Evolutionary conservation across 2,329 filamentous ascomycete genomes (phyloP).

Genomic region (Cladophialophora immunda): DNA sequence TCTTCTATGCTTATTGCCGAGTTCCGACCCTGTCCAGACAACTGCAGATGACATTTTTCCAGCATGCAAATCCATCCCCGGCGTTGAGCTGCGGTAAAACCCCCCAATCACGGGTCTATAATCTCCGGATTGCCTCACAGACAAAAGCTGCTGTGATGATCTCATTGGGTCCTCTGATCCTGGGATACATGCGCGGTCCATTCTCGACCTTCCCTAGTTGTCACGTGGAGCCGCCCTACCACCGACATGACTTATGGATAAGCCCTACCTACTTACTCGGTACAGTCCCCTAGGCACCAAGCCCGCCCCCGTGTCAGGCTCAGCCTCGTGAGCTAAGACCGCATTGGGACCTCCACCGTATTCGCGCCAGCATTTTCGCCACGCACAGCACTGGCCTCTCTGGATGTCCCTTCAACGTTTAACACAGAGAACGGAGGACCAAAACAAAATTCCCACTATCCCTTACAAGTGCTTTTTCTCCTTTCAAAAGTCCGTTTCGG

Average conservation of each 20-base stretch:
- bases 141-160: neutral
- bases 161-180: too few species aligned
- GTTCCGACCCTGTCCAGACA: neutral
- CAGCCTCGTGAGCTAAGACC: conserved; percentile 18
- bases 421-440: neutral
- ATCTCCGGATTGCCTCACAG: neutral
- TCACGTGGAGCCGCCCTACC: neutral
- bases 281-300: conserved; percentile 5
- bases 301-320: conserved; percentile 1
- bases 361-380: neutral
- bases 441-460: neutral
- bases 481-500: neutral
- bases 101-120: neutral
- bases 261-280: too few species aligned
- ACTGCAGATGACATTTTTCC: neutral
- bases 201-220: too few species aligned
- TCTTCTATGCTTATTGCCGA: neutral
- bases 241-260: too few species aligned
- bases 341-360: neutral
- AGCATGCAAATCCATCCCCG: neutral
- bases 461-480: neutral
- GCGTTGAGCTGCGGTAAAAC: neutral
- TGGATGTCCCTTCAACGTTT: neutral
- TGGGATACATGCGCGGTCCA: too few species aligned
- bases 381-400: conserved; percentile 8